Evolutionary conservation across 192 early-diverging fungal species (phyloP).

Genomic region (Dissophora ornata): DNA sequence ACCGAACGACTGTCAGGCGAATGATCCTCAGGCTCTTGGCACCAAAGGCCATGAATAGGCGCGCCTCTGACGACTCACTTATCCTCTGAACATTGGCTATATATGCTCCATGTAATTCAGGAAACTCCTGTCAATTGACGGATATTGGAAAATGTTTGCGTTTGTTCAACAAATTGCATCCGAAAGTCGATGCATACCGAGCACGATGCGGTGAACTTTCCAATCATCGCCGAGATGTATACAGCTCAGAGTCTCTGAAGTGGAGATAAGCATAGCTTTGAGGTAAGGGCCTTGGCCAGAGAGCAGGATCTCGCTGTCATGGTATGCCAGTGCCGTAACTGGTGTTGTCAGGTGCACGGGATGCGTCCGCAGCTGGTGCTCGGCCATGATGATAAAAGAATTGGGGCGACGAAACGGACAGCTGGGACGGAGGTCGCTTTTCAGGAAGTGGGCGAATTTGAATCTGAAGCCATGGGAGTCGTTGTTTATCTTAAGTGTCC

Average conservation of each 20-base stretch:
- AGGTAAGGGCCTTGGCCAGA: conserved; percentile 68
- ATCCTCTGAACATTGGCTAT: conserved; percentile 43
- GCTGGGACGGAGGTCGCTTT: too few species aligned
- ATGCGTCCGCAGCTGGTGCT: conserved; percentile 11
- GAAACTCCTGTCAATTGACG: too few species aligned
- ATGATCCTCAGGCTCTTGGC: conserved; percentile 52
- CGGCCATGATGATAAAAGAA: conserved; percentile 1
- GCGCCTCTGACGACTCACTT: conserved; percentile 11
- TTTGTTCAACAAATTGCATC: too few species aligned
- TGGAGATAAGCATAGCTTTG: conserved; percentile 61
- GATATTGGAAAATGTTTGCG: too few species aligned
- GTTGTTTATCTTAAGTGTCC: too few species aligned
- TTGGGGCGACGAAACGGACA: neutral
- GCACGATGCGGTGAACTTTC: conserved; percentile 64
- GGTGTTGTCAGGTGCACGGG: conserved; percentile 50
- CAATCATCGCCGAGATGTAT: conserved; percentile 51
- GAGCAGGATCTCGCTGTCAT: conserved; percentile 59
- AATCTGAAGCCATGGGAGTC: too few species aligned
- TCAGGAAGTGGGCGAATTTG: too few species aligned
- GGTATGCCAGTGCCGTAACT: conserved; percentile 63
- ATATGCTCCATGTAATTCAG: too few species aligned
- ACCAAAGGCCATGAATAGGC: conserved; percentile 53
- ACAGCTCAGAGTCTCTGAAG: conserved; percentile 50
- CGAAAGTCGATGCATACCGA: too few species aligned
- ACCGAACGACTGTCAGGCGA: conserved; percentile 17